Conservation (phyloP, 768 basidiomycete species). For the Dioszegia crocea region DNA sequence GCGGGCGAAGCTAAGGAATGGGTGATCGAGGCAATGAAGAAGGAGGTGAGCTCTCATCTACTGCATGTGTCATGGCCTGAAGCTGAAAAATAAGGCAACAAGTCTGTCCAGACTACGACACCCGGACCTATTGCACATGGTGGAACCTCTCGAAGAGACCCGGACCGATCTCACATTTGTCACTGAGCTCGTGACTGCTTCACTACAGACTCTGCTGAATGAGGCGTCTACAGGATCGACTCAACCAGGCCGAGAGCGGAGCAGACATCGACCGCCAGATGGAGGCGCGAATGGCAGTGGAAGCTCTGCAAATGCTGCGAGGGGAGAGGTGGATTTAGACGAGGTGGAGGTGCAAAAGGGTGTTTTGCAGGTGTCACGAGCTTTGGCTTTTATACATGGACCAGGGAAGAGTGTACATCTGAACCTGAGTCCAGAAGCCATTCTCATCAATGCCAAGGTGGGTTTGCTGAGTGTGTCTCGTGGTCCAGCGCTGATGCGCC, state of each 20-base stretch:
- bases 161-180: constrained; percentile 84
- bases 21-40: constrained; percentile 77
- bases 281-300: constrained; percentile 50
- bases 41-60: constrained; percentile 61
- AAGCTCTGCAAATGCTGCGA: background rate
- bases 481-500: background rate
- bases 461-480: background rate
- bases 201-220: constrained; percentile 56
- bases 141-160: constrained; percentile 93
- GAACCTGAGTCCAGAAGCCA: constrained; percentile 78
- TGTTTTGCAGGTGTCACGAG: constrained; percentile 67
- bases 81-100: constrained; percentile 56
- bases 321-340: constrained; percentile 65
- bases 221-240: constrained; percentile 4
- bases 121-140: constrained; percentile 94
- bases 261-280: constrained; percentile 23
- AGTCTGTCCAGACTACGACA: constrained; percentile 81
- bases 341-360: constrained; percentile 99
- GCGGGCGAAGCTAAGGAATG: constrained; percentile 61
- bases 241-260: background rate
- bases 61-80: background rate
- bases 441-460: constrained; percentile 84
- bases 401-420: constrained; percentile 89
- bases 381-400: constrained; percentile 72
- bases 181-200: constrained; percentile 81